Percentiles rank a stretch among this genome's conserved stretches.
These are phyloP conservation scores for Ilex paraguariensis DNA, from an alignment of 305 asterid genomes.

Conservation along the genomic window DNA sequence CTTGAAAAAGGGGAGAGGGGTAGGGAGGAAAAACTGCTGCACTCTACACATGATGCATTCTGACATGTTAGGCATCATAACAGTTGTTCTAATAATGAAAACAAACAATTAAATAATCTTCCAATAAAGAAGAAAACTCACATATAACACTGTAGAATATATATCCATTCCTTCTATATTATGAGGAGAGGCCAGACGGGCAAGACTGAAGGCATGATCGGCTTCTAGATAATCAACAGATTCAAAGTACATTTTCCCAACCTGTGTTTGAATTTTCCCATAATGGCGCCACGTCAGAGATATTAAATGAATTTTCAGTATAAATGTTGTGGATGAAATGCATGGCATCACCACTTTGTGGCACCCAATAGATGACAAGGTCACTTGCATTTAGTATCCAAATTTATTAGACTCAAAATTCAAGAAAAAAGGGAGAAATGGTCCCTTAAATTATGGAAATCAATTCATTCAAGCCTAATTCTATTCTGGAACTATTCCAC, in stretches of 20 bases:
- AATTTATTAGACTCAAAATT: too few species aligned
- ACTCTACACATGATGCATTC: background rate
- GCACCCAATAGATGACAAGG: background rate
- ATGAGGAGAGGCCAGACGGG: slow-evolving; percentile 76
- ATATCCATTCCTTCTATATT: slow-evolving; percentile 93
- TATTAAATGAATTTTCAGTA: background rate
- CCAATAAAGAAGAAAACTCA: slow-evolving; percentile 39
- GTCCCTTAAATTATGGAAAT: too few species aligned
- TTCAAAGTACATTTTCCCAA: slow-evolving; percentile 88
- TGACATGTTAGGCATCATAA: slow-evolving; percentile 3
- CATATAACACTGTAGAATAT: slow-evolving; percentile 88
- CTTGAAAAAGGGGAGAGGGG: background rate
- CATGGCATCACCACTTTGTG: background rate
- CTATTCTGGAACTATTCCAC: too few species aligned
- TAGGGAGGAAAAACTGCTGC: background rate
- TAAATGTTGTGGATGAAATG: background rate
- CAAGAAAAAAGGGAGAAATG: too few species aligned
- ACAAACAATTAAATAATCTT: slow-evolving; percentile 10
- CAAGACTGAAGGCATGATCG: slow-evolving; percentile 81
- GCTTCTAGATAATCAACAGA: slow-evolving; percentile 95
- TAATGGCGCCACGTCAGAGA: slow-evolving; percentile 21
- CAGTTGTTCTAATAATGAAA: background rate
- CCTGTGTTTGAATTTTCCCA: slow-evolving; percentile 42
- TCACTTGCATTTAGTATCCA: background rate
- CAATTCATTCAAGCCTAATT: too few species aligned